Evolutionary conservation across 495 filamentous ascomycete species (phyloP).

Genomic region (Tuber borchii): DNA sequence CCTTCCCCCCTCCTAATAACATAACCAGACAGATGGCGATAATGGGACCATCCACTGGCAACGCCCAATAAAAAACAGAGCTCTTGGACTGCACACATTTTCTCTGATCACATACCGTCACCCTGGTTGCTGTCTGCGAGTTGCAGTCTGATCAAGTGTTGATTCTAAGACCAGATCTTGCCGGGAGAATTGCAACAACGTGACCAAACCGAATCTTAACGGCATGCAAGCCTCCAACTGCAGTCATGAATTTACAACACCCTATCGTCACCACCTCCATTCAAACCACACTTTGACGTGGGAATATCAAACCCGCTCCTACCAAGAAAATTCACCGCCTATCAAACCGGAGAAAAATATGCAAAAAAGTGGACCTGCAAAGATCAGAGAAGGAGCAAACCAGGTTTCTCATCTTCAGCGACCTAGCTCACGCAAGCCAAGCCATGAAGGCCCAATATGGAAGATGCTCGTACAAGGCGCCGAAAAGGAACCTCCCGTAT

Average conservation of each 20-base stretch:
- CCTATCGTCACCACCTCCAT: background rate
- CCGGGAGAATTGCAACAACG: background rate
- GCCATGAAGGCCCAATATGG: background rate
- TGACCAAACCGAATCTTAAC: slow-evolving; percentile 3
- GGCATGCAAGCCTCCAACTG: slow-evolving; percentile 2
- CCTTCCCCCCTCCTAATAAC: background rate
- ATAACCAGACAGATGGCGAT: background rate
- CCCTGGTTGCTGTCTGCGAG: background rate
- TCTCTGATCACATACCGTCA: background rate
- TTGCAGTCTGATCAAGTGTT: background rate
- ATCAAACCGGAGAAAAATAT: slow-evolving; percentile 3
- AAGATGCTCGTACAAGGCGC: background rate
- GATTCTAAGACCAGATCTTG: background rate
- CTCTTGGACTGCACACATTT: background rate
- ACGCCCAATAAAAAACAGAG: background rate
- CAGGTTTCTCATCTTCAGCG: background rate
- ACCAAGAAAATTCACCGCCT: background rate
- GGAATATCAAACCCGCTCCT: background rate
- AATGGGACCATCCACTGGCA: background rate
- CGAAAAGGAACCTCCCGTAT: background rate
- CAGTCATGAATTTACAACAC: background rate
- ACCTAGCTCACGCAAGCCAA: background rate
- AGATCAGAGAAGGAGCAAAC: background rate
- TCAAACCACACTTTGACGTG: background rate
- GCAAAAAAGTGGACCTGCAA: slow-evolving; percentile 14